phyloP scores from a whole-genome alignment of 306 rosid species.

The Comarum palustre region DNA sequence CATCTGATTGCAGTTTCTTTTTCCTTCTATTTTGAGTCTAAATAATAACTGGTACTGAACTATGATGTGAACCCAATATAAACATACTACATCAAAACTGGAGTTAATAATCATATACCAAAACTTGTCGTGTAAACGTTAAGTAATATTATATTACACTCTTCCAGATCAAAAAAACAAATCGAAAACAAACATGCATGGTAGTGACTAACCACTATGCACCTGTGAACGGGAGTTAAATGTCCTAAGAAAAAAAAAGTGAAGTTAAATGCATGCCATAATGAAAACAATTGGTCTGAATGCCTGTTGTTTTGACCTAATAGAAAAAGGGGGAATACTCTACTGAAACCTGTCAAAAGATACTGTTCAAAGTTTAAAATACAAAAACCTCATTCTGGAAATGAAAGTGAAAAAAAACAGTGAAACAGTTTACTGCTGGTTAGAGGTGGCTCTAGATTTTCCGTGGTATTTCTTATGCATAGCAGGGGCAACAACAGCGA shows the following conservation, averaged over 20 bases:
- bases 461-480: conserved; percentile 52
- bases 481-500: conserved; percentile 66
- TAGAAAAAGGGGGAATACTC: conserved; percentile 8
- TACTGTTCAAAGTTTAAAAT: conserved; percentile 14
- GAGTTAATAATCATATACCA: not conserved
- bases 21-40: not conserved
- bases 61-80: not conserved
- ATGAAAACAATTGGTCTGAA: not conserved
- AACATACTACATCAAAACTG: not conserved
- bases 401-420: not conserved
- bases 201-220: not conserved
- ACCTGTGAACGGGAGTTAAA: too few species aligned
- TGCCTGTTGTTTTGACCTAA: conserved; percentile 13
- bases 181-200: not conserved
- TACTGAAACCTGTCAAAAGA: conserved; percentile 25
- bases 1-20: not conserved
- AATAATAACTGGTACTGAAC: not conserved
- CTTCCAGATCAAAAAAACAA: not conserved
- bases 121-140: not conserved
- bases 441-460: conserved; percentile 25
- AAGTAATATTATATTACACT: not conserved
- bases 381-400: conserved; percentile 8
- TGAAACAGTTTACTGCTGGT: conserved; percentile 30
- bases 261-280: not conserved
- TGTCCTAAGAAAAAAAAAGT: too few species aligned